These are phyloP conservation scores for Trypanosoma vivax DNA, from an alignment of 208 protist species.

Conservation along the genomic window DNA sequence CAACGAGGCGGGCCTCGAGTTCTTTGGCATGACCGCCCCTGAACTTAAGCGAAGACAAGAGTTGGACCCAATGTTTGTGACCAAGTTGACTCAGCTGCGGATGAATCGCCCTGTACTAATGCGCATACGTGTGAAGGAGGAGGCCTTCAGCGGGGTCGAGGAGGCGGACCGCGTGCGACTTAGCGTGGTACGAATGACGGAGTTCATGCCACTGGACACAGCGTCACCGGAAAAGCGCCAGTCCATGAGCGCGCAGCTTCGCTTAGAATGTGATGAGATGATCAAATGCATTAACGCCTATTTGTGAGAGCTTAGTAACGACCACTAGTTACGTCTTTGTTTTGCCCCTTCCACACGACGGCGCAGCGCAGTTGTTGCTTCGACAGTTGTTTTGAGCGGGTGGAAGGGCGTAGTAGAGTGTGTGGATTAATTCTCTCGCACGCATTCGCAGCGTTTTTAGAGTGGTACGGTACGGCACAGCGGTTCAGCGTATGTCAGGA, in stretches of 20 bases:
- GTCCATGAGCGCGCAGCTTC: slow-evolving; percentile 57
- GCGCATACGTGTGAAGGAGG: slow-evolving; percentile 86
- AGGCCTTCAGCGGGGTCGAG: slow-evolving; percentile 40
- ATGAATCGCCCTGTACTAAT: slow-evolving; percentile 86
- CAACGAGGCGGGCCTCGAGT: slow-evolving; percentile 82
- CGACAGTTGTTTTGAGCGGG: too few species aligned
- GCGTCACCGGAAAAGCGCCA: slow-evolving; percentile 61
- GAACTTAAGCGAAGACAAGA: slow-evolving; percentile 77
- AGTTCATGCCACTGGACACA: slow-evolving; percentile 80
- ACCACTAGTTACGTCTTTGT: too few species aligned
- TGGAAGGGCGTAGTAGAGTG: too few species aligned
- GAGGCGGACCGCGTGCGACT: slow-evolving; percentile 76
- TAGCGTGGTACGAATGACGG: slow-evolving; percentile 65
- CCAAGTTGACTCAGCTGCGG: slow-evolving; percentile 63
- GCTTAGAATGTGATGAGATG: slow-evolving; percentile 75
- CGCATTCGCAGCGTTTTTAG: too few species aligned
- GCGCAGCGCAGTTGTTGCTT: too few species aligned
- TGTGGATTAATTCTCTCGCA: too few species aligned
- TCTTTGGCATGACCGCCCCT: slow-evolving; percentile 79
- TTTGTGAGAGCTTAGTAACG: slow-evolving; percentile 17
- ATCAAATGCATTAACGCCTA: slow-evolving; percentile 76
- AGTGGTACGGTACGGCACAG: too few species aligned
- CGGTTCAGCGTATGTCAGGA: too few species aligned
- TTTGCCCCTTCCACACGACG: too few species aligned
- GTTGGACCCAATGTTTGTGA: slow-evolving; percentile 73